Evolutionary conservation across 2,329 filamentous ascomycete genomes (phyloP), one percentile per base, ranked within the genome.

Genomic region (Penicillium sp.): DNA sequence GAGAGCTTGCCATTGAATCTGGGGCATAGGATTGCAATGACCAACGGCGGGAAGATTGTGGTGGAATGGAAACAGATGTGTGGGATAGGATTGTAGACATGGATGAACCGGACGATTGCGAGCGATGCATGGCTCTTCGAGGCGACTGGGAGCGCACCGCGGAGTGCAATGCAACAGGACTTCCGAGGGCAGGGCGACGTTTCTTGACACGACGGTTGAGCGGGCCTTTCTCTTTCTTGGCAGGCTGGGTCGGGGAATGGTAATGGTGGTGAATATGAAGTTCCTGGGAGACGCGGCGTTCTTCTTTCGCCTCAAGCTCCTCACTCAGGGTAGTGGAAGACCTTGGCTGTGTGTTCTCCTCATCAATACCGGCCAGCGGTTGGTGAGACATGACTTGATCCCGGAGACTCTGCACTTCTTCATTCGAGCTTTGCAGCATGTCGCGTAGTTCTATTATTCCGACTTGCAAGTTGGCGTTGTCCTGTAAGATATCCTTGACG

Each of bases 211-310:
- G 86, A 61, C 83, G 83, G 51, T 78, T 71, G 3, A 74, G 65
- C 40, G 73, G 48, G 14, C 71, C 67, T 54, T 89, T 86, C 18
- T 82, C 79, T 69, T 86, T 87, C 49, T 82, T 76, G 58, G 66
- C 50, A 62, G 40, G 68, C n/a, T 87, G 71, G 3, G 11, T 43
- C 1, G 86, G 77, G 10, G 87, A 83, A 62, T 97, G 92, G 68
- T 96, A 96, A 70, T 97, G 93, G 66, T 97, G 92, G 67, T 97
- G 93, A 43, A 97, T 90, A 66, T 97, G 93, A 13, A 97, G 77
- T 66, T 94, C 90, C 65, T 90, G 88, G 0, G 88, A 87, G 2
- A 83, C 61, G 16, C 72, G 75, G 31, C 76, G 72, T 27, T 75
- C 65, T 39, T 80, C 75, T 47, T 79, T 77, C 18, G 79, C 74